These are phyloP conservation scores for Leccinum incarnatum DNA, from an alignment of 768 basidiomycete species.

Conservation along the genomic window DNA sequence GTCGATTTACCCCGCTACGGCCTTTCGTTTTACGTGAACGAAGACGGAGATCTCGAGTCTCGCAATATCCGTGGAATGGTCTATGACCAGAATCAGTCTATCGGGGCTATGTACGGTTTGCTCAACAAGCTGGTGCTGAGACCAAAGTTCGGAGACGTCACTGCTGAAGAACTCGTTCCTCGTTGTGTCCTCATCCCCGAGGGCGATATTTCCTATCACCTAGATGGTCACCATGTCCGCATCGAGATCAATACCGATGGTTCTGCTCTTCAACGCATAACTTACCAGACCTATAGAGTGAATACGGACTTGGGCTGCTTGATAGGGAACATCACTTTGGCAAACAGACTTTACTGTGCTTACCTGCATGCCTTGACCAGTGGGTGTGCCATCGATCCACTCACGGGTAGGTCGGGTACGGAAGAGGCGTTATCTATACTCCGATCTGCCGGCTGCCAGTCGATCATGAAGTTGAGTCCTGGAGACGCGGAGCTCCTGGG, in stretches of 20 bases:
- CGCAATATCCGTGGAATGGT: slow-evolving; percentile 41
- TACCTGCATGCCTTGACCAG: slow-evolving; percentile 48
- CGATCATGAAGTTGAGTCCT: slow-evolving; percentile 37
- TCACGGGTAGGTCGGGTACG: slow-evolving; percentile 42
- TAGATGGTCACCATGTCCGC: slow-evolving; percentile 16
- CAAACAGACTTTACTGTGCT: slow-evolving; percentile 34
- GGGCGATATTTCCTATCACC: slow-evolving; percentile 23
- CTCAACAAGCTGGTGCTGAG: slow-evolving; percentile 40
- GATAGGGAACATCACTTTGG: slow-evolving; percentile 24
- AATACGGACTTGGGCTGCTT: slow-evolving; percentile 32
- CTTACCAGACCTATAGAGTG: slow-evolving; percentile 31
- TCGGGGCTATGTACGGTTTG: slow-evolving; percentile 46
- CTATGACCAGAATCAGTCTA: slow-evolving; percentile 40
- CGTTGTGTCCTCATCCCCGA: slow-evolving; percentile 40
- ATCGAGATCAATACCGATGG: slow-evolving; percentile 8
- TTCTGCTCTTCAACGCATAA: neutral
- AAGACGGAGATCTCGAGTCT: slow-evolving; percentile 36
- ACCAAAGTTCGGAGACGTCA: slow-evolving; percentile 6
- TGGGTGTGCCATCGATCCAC: slow-evolving; percentile 42
- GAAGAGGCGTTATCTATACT: slow-evolving; percentile 43
- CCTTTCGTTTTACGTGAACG: slow-evolving; percentile 39
- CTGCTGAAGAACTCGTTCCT: neutral
- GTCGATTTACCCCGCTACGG: slow-evolving; percentile 40
- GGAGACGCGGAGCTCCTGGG: slow-evolving; percentile 33
- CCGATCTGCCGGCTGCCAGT: slow-evolving; percentile 35